A percentile compares a stretch with the other conserved stretches of the same genome.
These are phyloP conservation scores for Delonix regia DNA, from an alignment of 306 rosid genomes.

Conservation along the genomic window DNA sequence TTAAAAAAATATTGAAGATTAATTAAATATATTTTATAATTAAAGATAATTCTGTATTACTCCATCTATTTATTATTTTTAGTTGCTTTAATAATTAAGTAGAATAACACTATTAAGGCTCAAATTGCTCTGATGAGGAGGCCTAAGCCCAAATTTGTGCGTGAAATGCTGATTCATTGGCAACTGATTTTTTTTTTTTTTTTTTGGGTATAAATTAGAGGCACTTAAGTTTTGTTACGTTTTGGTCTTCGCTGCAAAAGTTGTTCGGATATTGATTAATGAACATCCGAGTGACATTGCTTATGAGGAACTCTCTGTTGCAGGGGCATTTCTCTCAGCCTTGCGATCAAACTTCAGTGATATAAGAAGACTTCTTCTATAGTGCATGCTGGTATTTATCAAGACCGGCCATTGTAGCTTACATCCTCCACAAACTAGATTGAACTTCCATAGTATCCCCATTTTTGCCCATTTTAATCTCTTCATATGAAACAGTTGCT, in stretches of 20 bases:
- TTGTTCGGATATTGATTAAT: conserved; percentile 6
- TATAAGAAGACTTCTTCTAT: conserved; percentile 81
- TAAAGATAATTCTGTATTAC: no score
- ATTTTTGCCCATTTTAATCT: conserved; percentile 39
- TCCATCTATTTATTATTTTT: background rate
- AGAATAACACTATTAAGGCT: background rate
- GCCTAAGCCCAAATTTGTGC: background rate
- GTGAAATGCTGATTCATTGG: background rate
- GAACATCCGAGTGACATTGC: conserved; percentile 5
- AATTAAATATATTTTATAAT: no score
- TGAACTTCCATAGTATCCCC: conserved; percentile 27
- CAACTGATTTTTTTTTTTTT: background rate
- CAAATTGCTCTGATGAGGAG: background rate
- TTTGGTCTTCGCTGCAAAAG: background rate
- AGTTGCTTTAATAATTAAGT: background rate
- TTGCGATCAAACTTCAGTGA: conserved; percentile 80
- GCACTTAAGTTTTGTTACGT: background rate
- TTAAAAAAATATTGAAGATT: background rate
- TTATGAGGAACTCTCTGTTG: conserved; percentile 37
- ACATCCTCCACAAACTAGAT: conserved; percentile 28
- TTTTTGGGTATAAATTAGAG: background rate
- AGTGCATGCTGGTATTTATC: conserved; percentile 34
- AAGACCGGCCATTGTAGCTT: conserved; percentile 34
- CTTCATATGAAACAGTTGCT: conserved; percentile 32
- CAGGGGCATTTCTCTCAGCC: conserved; percentile 87